Base-by-base conservation (phyloP, 805 yeast genomes). In the Sugiyamaella smithiae region DNA sequence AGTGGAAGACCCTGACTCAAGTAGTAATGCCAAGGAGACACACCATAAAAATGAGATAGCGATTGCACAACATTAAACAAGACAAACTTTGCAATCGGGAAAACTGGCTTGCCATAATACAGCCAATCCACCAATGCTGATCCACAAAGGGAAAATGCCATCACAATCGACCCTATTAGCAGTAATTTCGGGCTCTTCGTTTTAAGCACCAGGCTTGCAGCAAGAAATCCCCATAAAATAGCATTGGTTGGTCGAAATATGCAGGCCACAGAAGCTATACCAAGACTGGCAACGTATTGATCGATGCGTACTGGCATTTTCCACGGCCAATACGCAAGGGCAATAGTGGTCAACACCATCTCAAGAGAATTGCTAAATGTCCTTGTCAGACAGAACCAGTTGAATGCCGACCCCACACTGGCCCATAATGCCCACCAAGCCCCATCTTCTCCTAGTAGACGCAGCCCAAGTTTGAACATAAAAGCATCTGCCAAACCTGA, bases 321-420 rank as follows among this genome's bases (percentile, higher is more conserved):
- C 85, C 85, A 81, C 12, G 88, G 83, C 96, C 95, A 86, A 61
- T 72, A 76, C 12, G 75, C 71, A 42, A 91, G 68, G 0, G 89
- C 89, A 6, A 78, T 66, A 0, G 82, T 71, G 0, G 93, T 85
- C 46, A 89, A 61, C 1, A 77, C 72, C 76, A 84, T 76, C 64
- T 93, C 99, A 44, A 89, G 70, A 16, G 85, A 79, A 60, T 91
- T 93, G 45, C 95, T 80, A 62, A 93, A 93, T 1, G 96, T 81
- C 54, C 99, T 74, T 1, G 96, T 83, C 33, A 80, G 72, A 36
- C 83, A 74, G 66, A 76, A 88, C 84, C 91, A 88, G 63, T 89
- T 88, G 74, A 88, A 91, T 2, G 85, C 81, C 40, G 87, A 84
- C 1, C 71, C 57, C 2, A 88, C 55, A 23, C 88, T 80, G 22